Percentiles rank a stretch among this genome's conserved stretches.
These are phyloP conservation scores for Crithidia fasciculata DNA, from an alignment of 208 protist species.

Conservation along the genomic window DNA sequence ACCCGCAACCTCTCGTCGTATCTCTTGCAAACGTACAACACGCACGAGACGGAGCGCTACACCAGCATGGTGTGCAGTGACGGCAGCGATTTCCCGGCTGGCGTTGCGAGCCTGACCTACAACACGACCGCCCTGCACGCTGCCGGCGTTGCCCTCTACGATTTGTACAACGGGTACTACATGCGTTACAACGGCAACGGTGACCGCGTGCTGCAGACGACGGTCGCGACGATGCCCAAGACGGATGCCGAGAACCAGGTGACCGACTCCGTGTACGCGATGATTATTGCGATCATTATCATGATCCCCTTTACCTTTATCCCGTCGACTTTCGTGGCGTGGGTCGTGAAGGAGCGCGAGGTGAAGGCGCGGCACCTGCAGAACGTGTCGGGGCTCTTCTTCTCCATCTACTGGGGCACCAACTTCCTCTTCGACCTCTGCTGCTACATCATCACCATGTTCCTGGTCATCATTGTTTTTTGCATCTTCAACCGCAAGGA, in stretches of 20 bases:
- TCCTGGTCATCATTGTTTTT: slow-evolving; percentile 66
- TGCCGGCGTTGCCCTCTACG: slow-evolving; percentile 37
- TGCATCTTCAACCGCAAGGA: slow-evolving; percentile 61
- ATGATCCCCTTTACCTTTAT: slow-evolving; percentile 82
- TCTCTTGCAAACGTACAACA: slow-evolving; percentile 46
- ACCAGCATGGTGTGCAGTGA: slow-evolving; percentile 46
- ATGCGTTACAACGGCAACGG: slow-evolving; percentile 16
- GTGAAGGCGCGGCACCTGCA: slow-evolving; percentile 71
- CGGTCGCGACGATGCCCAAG: slow-evolving; percentile 43
- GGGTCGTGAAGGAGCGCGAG: slow-evolving; percentile 83
- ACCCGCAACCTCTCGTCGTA: slow-evolving; percentile 35
- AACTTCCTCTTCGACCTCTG: slow-evolving; percentile 82
- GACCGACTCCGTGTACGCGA: slow-evolving; percentile 35
- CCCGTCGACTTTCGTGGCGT: slow-evolving; percentile 66
- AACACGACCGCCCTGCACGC: slow-evolving; percentile 61
- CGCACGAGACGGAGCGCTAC: slow-evolving; percentile 48
- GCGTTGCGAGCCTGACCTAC: slow-evolving; percentile 43
- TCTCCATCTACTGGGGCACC: slow-evolving; percentile 72
- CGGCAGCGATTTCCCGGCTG: slow-evolving; percentile 5
- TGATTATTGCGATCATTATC: slow-evolving; percentile 66
- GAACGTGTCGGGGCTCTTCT: slow-evolving; percentile 68
- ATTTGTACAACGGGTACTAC: slow-evolving; percentile 50
- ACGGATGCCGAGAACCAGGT: slow-evolving; percentile 47
- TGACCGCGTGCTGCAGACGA: slow-evolving; percentile 22
- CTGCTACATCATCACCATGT: slow-evolving; percentile 66